These are phyloP conservation scores for Diaporthe vaccinii DNA, from an alignment of 2,329 filamentous ascomycete genomes.

Conservation along the genomic window DNA sequence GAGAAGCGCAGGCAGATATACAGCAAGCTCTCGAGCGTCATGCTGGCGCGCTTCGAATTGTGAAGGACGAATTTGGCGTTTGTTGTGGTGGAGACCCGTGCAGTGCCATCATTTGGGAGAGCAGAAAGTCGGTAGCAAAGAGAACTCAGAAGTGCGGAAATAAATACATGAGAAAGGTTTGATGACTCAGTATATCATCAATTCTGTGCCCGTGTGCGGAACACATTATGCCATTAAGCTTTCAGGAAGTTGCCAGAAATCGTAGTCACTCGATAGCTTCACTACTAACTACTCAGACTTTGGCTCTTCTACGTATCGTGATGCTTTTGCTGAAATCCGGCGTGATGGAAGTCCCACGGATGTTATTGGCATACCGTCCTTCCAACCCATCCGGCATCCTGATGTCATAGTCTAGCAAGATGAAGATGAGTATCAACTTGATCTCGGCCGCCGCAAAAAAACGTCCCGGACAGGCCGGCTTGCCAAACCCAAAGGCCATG, in stretches of 20 bases:
- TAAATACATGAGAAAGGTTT: background rate
- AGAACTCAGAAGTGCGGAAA: background rate
- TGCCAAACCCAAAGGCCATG: slow-evolving; percentile 55
- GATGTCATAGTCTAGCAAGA: slow-evolving; percentile 48
- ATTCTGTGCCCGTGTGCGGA: background rate
- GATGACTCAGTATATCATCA: background rate
- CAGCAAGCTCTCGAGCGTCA: slow-evolving; percentile 32
- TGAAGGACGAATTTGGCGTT: background rate
- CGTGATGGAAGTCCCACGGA: slow-evolving; percentile 12
- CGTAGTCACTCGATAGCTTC: background rate
- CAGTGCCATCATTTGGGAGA: background rate
- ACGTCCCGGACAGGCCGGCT: slow-evolving; percentile 55
- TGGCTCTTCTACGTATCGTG: slow-evolving; percentile 5
- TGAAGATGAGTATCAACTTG: slow-evolving; percentile 51
- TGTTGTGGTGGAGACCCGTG: background rate
- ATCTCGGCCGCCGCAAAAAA: slow-evolving; percentile 54
- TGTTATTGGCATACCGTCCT: slow-evolving; percentile 46
- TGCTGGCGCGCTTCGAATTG: slow-evolving; percentile 33
- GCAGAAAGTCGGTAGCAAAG: background rate
- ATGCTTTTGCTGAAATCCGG: slow-evolving; percentile 10
- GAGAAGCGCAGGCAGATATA: slow-evolving; percentile 36
- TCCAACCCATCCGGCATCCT: slow-evolving; percentile 43
- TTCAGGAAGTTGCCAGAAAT: background rate
- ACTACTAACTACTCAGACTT: background rate
- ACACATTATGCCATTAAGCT: background rate